Evolutionary conservation across 306 rosid genomes (phyloP).

Genomic region (Lathyrus tuberosus): DNA sequence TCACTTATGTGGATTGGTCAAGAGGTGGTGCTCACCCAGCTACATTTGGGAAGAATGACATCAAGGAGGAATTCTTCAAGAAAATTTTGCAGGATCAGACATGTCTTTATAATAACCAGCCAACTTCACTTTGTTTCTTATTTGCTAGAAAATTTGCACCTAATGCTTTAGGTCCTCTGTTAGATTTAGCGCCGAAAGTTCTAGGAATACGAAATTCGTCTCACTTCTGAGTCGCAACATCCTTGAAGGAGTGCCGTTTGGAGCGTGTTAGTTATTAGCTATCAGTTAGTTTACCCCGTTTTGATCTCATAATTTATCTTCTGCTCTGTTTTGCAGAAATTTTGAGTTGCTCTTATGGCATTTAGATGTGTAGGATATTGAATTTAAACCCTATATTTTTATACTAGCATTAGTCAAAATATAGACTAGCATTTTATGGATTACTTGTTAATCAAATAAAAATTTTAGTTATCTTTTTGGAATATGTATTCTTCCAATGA

Average conservation of each 20-base stretch:
- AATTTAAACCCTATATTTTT: conserved; percentile 44
- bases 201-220: conserved; percentile 65
- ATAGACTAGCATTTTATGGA: conserved; percentile 35
- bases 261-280: conserved; percentile 41
- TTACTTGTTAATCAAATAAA: conserved; percentile 39
- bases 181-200: conserved; percentile 64
- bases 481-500: conserved; percentile 23
- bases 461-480: conserved; percentile 31
- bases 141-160: conserved; percentile 97
- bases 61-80: conserved; percentile 76
- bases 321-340: conserved; percentile 32
- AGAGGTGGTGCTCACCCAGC: conserved; percentile 99
- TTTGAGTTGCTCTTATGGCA: conserved; percentile 41
- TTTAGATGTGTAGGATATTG: conserved; percentile 48
- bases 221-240: conserved; percentile 39
- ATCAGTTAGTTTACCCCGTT: conserved; percentile 43
- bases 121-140: conserved; percentile 80
- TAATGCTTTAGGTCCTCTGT: conserved; percentile 78
- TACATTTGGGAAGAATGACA: conserved; percentile 84
- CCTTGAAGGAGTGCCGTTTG: conserved; percentile 33
- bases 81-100: conserved; percentile 55
- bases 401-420: conserved; percentile 38
- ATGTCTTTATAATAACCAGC: conserved; percentile 88
- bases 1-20: conserved; percentile 95
- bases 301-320: conserved; percentile 38